Base-by-base conservation (phyloP, 2,329 filamentous ascomycete species). In the Alternaria burnsii region DNA sequence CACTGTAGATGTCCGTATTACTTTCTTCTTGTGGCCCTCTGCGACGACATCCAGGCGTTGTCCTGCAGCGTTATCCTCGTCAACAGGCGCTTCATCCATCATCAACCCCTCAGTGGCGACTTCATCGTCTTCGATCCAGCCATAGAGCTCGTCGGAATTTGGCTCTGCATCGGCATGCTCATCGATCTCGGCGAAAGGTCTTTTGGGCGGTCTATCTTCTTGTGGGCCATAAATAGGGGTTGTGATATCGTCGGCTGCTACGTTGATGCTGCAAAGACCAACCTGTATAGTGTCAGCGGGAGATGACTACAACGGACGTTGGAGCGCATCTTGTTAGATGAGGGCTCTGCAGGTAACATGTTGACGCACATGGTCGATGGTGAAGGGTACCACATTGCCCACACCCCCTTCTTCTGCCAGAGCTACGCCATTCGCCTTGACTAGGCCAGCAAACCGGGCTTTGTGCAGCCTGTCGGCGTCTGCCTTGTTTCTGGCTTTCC, bases 81-180 rank as follows among this genome's bases (percentile, higher is more conserved):
- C 47, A 34, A 61, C 57, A 26, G 66, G 59, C 61, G 61, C 59
- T 60, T 77, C 77, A 46, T 76, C 69, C 47, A 80, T 70, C 53
- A 80, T 50, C 2, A 79, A 62, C 28, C 79, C 79, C 62, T 81
- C 79, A 32, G 78, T 76, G 12, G 78, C 75, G 34, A 82, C 79
- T 52, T 85, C 83, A 56, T 86, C 84, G 58, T 90, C 88, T 53
- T 90, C 86, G 40, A 85, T 85, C 90, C 90, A 93, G 14, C 89
- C 89, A 70, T 91, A 92, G 70, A 91, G 87, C 64, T 92, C 89
- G 60, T 90, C 88, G 20, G 77, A 80, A 16, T 83, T 82, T 30
- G 85, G 86, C 43, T 89, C 87, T 63, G 86, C 89, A 62, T 88
- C 87, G 53, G 84, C 85, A 5, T 88, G 85, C 44, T 89, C 85